phyloP scores from a whole-genome alignment of 2,329 filamentous ascomycete genomes.

The Xylariaceae sp. region DNA sequence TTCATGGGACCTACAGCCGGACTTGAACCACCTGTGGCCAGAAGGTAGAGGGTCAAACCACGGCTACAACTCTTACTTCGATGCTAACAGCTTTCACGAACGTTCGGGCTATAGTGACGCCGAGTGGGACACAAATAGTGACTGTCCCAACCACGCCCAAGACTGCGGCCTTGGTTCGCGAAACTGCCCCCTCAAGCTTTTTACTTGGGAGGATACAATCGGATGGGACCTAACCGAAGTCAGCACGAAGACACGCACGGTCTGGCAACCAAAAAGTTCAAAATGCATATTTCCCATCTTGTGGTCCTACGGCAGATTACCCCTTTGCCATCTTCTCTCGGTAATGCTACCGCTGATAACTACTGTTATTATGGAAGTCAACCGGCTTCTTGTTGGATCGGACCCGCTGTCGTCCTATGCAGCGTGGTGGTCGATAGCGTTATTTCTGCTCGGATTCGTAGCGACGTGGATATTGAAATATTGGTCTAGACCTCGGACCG shows the following conservation, averaged over 20 bases:
- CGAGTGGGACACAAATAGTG: conserved; percentile 16
- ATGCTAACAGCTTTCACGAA: conserved; percentile 11
- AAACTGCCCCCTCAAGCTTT: neutral
- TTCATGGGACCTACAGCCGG: conserved; percentile 19
- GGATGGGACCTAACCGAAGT: neutral
- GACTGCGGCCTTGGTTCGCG: neutral
- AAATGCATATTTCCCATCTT: conserved; percentile 8
- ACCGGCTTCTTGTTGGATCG: neutral
- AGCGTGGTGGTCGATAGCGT: conserved; percentile 14
- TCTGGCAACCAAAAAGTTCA: neutral
- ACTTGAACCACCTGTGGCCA: conserved; percentile 16
- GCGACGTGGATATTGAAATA: conserved; percentile 24
- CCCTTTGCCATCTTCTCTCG: conserved; percentile 10
- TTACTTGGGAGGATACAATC: neutral
- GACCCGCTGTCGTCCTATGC: neutral
- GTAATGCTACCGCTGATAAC: conserved; percentile 17
- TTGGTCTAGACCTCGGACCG: neutral
- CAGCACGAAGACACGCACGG: neutral
- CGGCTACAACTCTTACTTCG: conserved; percentile 8
- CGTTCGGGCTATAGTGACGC: conserved; percentile 11
- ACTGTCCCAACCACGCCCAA: conserved; percentile 1
- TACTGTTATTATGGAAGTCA: conserved; percentile 11
- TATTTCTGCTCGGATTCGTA: conserved; percentile 22
- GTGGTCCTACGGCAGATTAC: conserved; percentile 8
- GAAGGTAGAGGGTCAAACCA: conserved; percentile 16